Evolutionary conservation across 1,139 yeast genomes (phyloP), one percentile per base, ranked within the genome.

Genomic region (Meyerozyma elateridarum): DNA sequence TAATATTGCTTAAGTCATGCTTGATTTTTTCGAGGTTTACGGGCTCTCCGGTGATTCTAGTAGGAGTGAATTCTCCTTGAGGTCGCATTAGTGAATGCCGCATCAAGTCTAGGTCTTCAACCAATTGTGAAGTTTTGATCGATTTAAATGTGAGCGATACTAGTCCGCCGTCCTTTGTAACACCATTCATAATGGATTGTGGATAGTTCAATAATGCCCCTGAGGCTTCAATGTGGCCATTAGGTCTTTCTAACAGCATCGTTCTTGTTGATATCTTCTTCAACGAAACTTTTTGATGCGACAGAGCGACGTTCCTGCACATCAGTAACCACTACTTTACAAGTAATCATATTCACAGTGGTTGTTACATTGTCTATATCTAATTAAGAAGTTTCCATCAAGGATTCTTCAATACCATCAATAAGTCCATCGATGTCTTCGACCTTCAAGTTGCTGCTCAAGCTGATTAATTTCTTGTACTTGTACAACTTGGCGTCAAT

Each of bases 391-490:
- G 56, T 44, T 34, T 63, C 70, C 56, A 59, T 55, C 38, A 68
- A 55, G 17, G 70, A 63, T 35, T 62, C 70, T 40, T 64, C 71
- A 27, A 67, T 66, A 3, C 72, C 73, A 36, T 67, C 72, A 15
- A 67, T 61, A 29, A 66, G 56, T 29, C 80, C 76, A 49, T 87
- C 95, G 38, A 89, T 81, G 41, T 84, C 91, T 38, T 85, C 94
- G 20, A 79, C 70, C 36, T 77, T 76, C 38, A 87, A 70, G 3
- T 87, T 94, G 46, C 96, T 87, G 37, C 93, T 82, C 39, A 80
- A 71, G 32, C 95, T 79, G 29, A 91, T 79, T 42, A 91, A 67
- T 48, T 78, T 77, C 44, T 95, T 72, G 61, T 88, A 89, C 49
- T 85, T 83, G 52, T 79, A 76, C 75, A 88, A 79, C 54, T 83